These are phyloP conservation scores for Phlebiopsis gigantea DNA, from an alignment of 768 basidiomycete genomes.

Conservation along the genomic window DNA sequence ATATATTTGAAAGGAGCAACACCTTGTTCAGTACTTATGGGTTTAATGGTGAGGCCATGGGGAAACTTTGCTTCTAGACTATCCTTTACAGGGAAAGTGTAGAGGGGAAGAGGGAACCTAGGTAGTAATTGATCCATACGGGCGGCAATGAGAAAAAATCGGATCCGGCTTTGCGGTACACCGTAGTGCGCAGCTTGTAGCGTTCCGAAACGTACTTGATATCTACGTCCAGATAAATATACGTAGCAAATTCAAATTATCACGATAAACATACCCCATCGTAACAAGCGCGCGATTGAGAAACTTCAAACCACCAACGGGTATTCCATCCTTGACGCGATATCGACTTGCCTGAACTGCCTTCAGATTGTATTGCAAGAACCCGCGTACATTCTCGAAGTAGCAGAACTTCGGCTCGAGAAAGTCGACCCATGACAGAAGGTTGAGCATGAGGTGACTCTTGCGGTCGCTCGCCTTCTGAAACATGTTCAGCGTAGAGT, in stretches of 20 bases:
- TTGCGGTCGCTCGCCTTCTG: constrained; percentile 62
- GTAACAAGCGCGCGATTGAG: constrained; percentile 53
- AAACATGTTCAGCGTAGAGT: constrained; percentile 70
- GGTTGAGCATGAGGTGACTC: constrained; percentile 63
- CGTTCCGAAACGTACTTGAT: not conserved
- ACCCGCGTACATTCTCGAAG: constrained; percentile 47
- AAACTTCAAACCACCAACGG: constrained; percentile 73
- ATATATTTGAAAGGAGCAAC: constrained; percentile 45
- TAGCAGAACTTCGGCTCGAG: constrained; percentile 37
- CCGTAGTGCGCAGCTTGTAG: constrained; percentile 47
- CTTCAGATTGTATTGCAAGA: constrained; percentile 35
- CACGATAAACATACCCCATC: constrained; percentile 48
- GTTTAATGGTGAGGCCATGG: constrained; percentile 33
- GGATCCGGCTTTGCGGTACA: constrained; percentile 39
- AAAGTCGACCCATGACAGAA: constrained; percentile 39
- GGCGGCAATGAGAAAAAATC: constrained; percentile 45
- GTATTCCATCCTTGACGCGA: constrained; percentile 55
- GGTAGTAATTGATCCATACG: constrained; percentile 32
- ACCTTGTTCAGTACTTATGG: constrained; percentile 44
- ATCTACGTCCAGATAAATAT: not conserved
- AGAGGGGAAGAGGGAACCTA: constrained; percentile 36
- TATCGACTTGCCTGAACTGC: constrained; percentile 33
- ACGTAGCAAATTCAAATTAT: not conserved
- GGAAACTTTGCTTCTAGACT: constrained; percentile 48
- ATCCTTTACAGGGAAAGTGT: constrained; percentile 34